These are phyloP conservation scores for Ustilago vetiveriae DNA, from an alignment of 1,284 basidiomycete species.

Conservation along the genomic window DNA sequence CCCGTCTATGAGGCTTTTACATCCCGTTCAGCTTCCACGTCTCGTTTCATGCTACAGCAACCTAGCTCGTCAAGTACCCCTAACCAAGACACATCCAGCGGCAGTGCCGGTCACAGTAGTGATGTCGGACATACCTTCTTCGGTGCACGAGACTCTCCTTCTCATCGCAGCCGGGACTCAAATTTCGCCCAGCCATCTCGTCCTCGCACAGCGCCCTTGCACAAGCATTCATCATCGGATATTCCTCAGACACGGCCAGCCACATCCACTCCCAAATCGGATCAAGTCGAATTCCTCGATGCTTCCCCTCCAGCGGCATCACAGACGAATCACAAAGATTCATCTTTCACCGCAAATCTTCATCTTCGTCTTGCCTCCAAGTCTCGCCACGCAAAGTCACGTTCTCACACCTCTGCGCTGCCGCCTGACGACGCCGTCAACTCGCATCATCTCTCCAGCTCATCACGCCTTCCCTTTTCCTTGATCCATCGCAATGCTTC, in stretches of 20 bases:
- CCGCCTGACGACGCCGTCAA: neutral
- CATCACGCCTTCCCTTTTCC: neutral
- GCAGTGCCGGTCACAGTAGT: neutral
- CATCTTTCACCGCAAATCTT: neutral
- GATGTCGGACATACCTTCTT: neutral
- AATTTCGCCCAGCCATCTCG: neutral
- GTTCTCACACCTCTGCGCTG: neutral
- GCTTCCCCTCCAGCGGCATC: neutral
- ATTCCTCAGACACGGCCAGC: neutral
- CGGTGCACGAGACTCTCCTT: neutral
- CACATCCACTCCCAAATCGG: slow-evolving; percentile 11
- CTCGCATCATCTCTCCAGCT: neutral
- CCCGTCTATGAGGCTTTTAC: slow-evolving; percentile 17
- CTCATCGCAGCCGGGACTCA: neutral
- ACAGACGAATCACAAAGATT: neutral
- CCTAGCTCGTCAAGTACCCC: neutral
- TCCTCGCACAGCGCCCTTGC: neutral
- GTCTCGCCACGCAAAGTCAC: slow-evolving; percentile 9
- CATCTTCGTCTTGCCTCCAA: slow-evolving; percentile 1
- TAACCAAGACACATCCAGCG: neutral
- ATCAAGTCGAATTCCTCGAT: slow-evolving; percentile 9
- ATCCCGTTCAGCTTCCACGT: neutral
- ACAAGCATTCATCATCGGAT: neutral
- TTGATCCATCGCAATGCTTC: slow-evolving; percentile 16
- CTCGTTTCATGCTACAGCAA: neutral